Percentiles rank a stretch among this genome's conserved stretches.
Conservation (phyloP, 2,329 filamentous ascomycete species). For the Blastomyces parvus region DNA sequence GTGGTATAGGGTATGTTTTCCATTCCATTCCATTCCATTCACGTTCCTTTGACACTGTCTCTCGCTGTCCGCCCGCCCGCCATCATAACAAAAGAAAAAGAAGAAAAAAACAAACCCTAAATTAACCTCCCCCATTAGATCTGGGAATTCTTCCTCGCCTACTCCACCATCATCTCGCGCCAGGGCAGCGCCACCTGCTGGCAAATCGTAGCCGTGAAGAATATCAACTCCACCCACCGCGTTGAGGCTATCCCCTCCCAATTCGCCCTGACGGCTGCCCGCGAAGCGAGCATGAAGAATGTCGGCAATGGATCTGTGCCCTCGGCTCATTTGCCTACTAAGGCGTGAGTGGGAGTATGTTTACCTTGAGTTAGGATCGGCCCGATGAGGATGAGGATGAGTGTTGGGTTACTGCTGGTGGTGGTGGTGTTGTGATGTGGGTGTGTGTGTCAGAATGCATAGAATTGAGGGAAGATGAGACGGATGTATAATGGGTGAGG, state of each 20-base stretch:
- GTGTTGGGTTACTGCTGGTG: too few relatives aligned
- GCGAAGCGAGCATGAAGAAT: slow-evolving; percentile 38
- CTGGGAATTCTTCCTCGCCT: slow-evolving; percentile 86
- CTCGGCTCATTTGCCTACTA: slow-evolving; percentile 7
- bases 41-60: too few relatives aligned
- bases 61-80: not conserved
- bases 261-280: slow-evolving; percentile 58
- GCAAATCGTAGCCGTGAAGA: slow-evolving; percentile 81
- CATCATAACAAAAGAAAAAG: not conserved
- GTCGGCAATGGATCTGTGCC: slow-evolving; percentile 24
- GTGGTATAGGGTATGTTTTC: slow-evolving; percentile 79
- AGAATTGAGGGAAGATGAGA: not conserved
- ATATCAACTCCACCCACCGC: slow-evolving; percentile 77
- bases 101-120: slow-evolving; percentile 15
- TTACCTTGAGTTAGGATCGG: not conserved
- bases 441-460: too few relatives aligned
- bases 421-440: not conserved
- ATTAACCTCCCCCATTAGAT: slow-evolving; percentile 44
- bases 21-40: slow-evolving; percentile 5
- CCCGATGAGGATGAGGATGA: not conserved
- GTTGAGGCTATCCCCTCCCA: slow-evolving; percentile 63
- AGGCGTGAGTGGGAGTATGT: not conserved
- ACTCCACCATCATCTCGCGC: slow-evolving; percentile 71
- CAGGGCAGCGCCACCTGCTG: slow-evolving; percentile 79
- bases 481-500: not conserved